phyloP scores from a whole-genome alignment of 2,329 filamentous ascomycete species.

The Colletotrichum cordylinicola region DNA sequence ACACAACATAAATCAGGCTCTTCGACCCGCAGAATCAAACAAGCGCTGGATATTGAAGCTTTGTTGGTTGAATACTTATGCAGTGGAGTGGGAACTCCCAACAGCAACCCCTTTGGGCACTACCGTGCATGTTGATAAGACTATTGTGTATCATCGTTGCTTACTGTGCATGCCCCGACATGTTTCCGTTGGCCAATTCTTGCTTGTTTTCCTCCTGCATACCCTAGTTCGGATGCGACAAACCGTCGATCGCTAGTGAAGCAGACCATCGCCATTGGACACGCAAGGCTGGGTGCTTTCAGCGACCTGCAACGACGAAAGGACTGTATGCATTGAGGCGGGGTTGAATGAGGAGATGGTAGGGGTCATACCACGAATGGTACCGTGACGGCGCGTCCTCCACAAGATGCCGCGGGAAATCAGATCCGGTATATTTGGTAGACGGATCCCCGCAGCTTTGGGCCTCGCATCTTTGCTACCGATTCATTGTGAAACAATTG shows the following conservation, averaged over 20 bases:
- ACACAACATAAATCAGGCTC: too few species aligned
- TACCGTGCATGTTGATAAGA: background rate
- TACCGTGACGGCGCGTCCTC: background rate
- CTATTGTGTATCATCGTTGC: background rate
- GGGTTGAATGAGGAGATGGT: background rate
- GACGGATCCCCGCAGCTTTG: background rate
- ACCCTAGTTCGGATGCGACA: background rate
- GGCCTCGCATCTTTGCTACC: background rate
- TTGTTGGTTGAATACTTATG: background rate
- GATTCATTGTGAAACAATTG: background rate
- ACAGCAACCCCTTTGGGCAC: background rate
- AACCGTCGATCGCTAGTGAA: background rate
- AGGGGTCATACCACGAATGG: background rate
- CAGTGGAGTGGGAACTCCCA: background rate
- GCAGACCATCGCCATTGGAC: background rate
- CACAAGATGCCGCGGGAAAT: background rate
- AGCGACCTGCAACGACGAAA: rapidly evolving
- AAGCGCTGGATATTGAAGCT: too few species aligned
- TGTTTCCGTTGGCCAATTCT: rapidly evolving
- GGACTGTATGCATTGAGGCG: rapidly evolving
- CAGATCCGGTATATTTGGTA: background rate
- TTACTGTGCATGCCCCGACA: background rate
- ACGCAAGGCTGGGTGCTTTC: background rate
- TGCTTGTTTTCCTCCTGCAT: rapidly evolving
- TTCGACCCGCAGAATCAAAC: too few species aligned